These are phyloP conservation scores for Coemansia sp. DNA, from an alignment of 192 early-diverging fungal genomes.

Conservation along the genomic window DNA sequence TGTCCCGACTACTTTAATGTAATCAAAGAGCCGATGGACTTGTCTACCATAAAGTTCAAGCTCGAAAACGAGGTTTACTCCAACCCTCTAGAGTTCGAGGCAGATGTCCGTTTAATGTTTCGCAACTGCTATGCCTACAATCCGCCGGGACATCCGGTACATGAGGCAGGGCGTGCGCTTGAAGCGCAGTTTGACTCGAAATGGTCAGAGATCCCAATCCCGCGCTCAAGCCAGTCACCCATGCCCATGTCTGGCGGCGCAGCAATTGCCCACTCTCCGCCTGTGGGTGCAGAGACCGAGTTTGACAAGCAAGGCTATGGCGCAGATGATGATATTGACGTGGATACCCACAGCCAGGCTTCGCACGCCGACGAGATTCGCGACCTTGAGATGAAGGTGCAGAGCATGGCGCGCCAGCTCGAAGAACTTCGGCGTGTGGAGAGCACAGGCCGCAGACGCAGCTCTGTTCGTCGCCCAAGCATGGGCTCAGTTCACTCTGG, in stretches of 20 bases:
- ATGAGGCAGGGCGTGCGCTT: constrained; percentile 67
- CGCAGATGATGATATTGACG: constrained; percentile 44
- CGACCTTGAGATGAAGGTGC: constrained; percentile 51
- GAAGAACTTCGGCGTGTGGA: constrained; percentile 49
- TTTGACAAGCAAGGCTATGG: constrained; percentile 54
- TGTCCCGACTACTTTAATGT: constrained; percentile 87
- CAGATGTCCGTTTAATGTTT: constrained; percentile 79
- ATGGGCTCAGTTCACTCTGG: constrained; percentile 48
- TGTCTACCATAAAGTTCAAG: constrained; percentile 73
- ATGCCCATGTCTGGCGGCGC: constrained; percentile 25
- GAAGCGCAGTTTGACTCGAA: constrained; percentile 80
- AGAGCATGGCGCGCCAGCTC: constrained; percentile 52
- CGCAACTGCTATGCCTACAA: constrained; percentile 87
- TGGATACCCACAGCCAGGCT: constrained; percentile 38
- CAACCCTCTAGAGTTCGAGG: constrained; percentile 66
- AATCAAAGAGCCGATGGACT: constrained; percentile 88
- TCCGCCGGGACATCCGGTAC: constrained; percentile 63
- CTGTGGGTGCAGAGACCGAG: constrained; percentile 49
- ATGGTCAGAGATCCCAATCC: constrained; percentile 60
- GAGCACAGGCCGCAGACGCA: constrained; percentile 28
- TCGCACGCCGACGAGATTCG: constrained; percentile 47
- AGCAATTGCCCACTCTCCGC: constrained; percentile 41
- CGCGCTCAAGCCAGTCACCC: constrained; percentile 35
- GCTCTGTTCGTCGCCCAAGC: constrained; percentile 49
- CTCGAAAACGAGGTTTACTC: constrained; percentile 67